Base-by-base conservation (phyloP, 2,329 filamentous ascomycete genomes). In the Fusarium newnesense region DNA sequence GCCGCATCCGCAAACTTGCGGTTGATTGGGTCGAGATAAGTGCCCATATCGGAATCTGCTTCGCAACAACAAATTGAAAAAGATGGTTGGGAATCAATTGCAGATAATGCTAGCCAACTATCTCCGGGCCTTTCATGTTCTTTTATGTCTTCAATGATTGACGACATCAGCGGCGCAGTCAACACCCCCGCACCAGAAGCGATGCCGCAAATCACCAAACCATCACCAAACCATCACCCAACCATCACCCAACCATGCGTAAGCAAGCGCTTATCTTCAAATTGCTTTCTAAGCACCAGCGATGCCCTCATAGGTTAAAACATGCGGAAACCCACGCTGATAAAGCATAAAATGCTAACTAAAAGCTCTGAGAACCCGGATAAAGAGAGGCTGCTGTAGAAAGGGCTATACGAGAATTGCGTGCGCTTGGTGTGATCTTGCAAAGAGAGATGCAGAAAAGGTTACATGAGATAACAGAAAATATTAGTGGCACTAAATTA, bases 21-120 rank as follows among this genome's bases (percentile, higher is more conserved):
- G 7, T 53, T 72, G 9, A 44, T 34, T 2, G 69, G 69, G 34
- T 72, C 69, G 13, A 72, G 58, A 19, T 72, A 72, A 42, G 49
- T 54, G 16, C 44, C 16, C 69, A 72, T 72, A 4, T 39, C 10
- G 19, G 18, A 32, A 6, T 49, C 15, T 4, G 6, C 1, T 9
- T 5, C 11, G 1, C n/a, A 18, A 1, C 1, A 8, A 4, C 7
- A 19, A 13, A 30, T 24, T 8, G 1, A 12, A 2, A 11, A n/a
- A 7, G 43, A 9, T 19, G 2, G 5, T 46, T 4, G 5, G 18
- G 7, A 2, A 3, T 13, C 19, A 13, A 8, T 43, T 9, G 1
- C 1, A 21, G 4, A 7, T 12, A 4, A 12, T 2, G 0, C 4
- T 5, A 5, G 13, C 5, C 4, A 24, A 15, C 0, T 19, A 1